Percentiles rank a stretch among this genome's conserved stretches.
Conservation (phyloP, 306 rosid genomes). For the Vigna unguiculata region DNA sequence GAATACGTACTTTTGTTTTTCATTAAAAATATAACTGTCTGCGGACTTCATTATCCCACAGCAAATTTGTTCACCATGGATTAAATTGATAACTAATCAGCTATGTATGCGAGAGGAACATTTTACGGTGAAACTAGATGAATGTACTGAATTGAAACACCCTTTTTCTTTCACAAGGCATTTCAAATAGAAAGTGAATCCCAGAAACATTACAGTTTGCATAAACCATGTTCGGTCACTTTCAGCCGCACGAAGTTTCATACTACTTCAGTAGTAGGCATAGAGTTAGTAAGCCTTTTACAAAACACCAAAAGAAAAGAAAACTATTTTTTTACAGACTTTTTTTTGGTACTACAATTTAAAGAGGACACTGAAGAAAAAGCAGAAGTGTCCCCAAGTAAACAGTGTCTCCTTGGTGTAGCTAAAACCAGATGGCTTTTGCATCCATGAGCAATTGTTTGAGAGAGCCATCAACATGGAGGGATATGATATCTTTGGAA, state of each 20-base stretch:
- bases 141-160: slow-evolving; percentile 18
- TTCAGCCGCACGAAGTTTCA: slow-evolving; percentile 21
- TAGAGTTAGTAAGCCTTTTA: slow-evolving; percentile 7
- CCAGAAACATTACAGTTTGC: slow-evolving; percentile 27
- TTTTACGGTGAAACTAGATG: slow-evolving; percentile 24
- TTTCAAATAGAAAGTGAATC: slow-evolving; percentile 7
- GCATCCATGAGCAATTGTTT: slow-evolving; percentile 95
- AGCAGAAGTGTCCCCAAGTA: slow-evolving; percentile 40
- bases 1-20: slow-evolving; percentile 34
- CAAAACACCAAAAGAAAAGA: slow-evolving; percentile 9
- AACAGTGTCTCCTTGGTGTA: slow-evolving; percentile 24
- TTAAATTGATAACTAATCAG: slow-evolving; percentile 7
- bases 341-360: slow-evolving; percentile 38
- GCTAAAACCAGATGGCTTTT: slow-evolving; percentile 92
- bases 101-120: slow-evolving; percentile 19
- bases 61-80: slow-evolving; percentile 7
- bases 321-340: slow-evolving; percentile 25
- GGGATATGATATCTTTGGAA: slow-evolving; percentile 88
- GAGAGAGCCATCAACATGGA: slow-evolving; percentile 91
- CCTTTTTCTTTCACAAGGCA: not conserved
- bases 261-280: not conserved
- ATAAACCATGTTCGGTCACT: not conserved
- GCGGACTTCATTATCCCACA: slow-evolving; percentile 27
- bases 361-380: slow-evolving; percentile 55
- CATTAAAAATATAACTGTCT: slow-evolving; percentile 20